Conservation (phyloP, 2,329 filamentous ascomycete species). For the Pseudocercospora pini-densiflorae region DNA sequence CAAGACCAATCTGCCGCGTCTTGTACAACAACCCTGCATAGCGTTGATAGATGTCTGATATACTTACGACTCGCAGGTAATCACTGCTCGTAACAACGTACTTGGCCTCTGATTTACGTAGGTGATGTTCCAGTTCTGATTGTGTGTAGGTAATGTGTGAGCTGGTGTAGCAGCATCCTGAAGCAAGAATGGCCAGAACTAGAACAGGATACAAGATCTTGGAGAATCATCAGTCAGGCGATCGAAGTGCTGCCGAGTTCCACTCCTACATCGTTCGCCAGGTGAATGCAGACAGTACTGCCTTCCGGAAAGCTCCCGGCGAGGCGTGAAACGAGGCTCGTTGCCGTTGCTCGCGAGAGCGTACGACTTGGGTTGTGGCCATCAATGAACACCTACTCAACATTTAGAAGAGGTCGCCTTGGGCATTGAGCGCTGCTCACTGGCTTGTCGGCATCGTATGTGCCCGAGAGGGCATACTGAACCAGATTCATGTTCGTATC, state of each 20-base stretch:
- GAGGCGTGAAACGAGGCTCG: slow-evolving; percentile 30
- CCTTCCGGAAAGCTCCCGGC: slow-evolving; percentile 31
- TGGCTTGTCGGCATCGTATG: slow-evolving; percentile 28
- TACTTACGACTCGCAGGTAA: slow-evolving; percentile 40
- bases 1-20: too few relatives aligned
- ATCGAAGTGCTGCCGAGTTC: not conserved
- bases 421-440: not conserved
- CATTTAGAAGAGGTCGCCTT: not conserved
- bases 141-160: slow-evolving; percentile 55
- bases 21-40: too few relatives aligned
- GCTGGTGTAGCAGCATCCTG: slow-evolving; percentile 55
- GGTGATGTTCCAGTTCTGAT: slow-evolving; percentile 53
- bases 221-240: not conserved
- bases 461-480: slow-evolving; percentile 27
- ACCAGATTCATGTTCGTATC: slow-evolving; percentile 25
- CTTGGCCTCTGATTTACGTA: slow-evolving; percentile 50
- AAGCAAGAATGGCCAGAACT: slow-evolving; percentile 55
- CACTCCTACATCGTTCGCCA: slow-evolving; percentile 35
- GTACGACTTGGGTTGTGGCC: slow-evolving; percentile 31
- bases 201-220: slow-evolving; percentile 54
- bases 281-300: slow-evolving; percentile 38
- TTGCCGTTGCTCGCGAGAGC: slow-evolving; percentile 30
- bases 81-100: slow-evolving; percentile 50
- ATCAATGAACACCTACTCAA: slow-evolving; percentile 36
- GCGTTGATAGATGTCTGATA: too few relatives aligned